A percentile compares a stretch with the other conserved stretches of the same genome.
Evolutionary conservation across 108 stramenopile species (phyloP).

Genomic region (Pelagomonas calceolata): DNA sequence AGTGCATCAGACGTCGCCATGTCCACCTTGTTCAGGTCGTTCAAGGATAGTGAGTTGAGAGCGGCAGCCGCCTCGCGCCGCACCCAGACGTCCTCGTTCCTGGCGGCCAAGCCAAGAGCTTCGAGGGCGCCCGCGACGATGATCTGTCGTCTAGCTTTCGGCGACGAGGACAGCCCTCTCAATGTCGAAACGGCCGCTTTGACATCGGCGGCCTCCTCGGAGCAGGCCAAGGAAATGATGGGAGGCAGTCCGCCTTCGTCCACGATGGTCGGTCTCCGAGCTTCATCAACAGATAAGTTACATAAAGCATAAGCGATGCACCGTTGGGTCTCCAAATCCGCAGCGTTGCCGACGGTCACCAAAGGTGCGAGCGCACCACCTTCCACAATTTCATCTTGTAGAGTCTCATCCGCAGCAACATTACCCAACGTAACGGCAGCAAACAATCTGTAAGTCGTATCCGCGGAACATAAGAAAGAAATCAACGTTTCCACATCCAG

Average conservation of each 20-base stretch:
- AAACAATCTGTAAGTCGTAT: constrained; percentile 65
- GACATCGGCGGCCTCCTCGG: constrained; percentile 47
- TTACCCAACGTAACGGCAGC: constrained; percentile 74
- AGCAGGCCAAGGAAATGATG: constrained; percentile 54
- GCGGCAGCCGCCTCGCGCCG: constrained; percentile 48
- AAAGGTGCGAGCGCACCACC: constrained; percentile 53
- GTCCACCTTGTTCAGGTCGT: constrained; percentile 69
- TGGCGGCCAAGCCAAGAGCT: constrained; percentile 36
- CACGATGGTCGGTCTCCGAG: constrained; percentile 45
- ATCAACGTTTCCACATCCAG: constrained; percentile 50
- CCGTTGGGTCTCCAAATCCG: constrained; percentile 59
- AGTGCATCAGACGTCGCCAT: constrained; percentile 26
- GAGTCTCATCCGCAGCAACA: constrained; percentile 46
- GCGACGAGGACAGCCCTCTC: constrained; percentile 43
- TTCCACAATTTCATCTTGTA: constrained; percentile 44
- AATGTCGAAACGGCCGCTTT: constrained; percentile 55
- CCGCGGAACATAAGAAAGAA: constrained; percentile 60
- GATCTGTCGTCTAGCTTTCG: constrained; percentile 39
- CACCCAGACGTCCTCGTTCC: constrained; percentile 35
- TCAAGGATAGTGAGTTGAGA: constrained; percentile 49
- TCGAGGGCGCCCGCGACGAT: constrained; percentile 54
- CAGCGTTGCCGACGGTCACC: constrained; percentile 41
- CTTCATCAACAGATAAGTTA: constrained; percentile 52
- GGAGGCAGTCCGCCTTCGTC: constrained; percentile 56
- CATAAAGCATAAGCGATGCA: constrained; percentile 69